phyloP scores from a whole-genome alignment of 2,329 filamentous ascomycete species.

The Colletotrichum musicola region DNA sequence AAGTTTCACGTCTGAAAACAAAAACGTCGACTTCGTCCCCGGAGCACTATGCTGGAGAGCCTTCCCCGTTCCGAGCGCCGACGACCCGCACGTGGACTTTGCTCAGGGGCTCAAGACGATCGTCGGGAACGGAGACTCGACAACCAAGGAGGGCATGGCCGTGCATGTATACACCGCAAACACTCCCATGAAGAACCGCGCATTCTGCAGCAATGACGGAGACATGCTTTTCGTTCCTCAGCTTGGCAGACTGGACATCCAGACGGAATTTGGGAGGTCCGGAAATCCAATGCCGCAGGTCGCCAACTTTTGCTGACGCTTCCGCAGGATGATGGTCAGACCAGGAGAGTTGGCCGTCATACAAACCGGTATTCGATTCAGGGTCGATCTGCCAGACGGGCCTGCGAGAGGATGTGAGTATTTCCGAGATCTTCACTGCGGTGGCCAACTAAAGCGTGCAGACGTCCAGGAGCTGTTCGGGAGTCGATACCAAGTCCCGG shows the following conservation, averaged over 20 bases:
- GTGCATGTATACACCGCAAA: slow-evolving; percentile 63
- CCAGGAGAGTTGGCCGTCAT: slow-evolving; percentile 76
- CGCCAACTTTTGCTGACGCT: neutral
- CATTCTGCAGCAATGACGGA: slow-evolving; percentile 69
- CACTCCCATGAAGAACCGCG: slow-evolving; percentile 57
- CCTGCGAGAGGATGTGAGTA: slow-evolving; percentile 65
- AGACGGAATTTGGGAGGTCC: slow-evolving; percentile 73
- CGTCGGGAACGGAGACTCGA: slow-evolving; percentile 63
- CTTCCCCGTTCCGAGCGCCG: slow-evolving; percentile 43
- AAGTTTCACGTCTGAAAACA: slow-evolving; percentile 55
- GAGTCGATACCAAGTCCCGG: slow-evolving; percentile 71
- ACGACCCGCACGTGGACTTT: slow-evolving; percentile 53
- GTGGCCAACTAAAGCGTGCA: slow-evolving; percentile 27
- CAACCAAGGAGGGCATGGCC: slow-evolving; percentile 61
- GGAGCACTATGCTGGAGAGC: slow-evolving; percentile 58
- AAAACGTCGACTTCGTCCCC: slow-evolving; percentile 53
- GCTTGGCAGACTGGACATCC: slow-evolving; percentile 72
- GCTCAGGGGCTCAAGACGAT: slow-evolving; percentile 62
- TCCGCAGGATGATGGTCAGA: slow-evolving; percentile 59
- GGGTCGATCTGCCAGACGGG: slow-evolving; percentile 66
- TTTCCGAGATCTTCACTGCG: neutral
- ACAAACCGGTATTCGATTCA: slow-evolving; percentile 72
- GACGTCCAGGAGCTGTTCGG: slow-evolving; percentile 75
- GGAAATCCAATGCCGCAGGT: neutral
- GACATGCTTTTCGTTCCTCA: slow-evolving; percentile 75